phyloP scores from a whole-genome alignment of 2,329 filamentous ascomycete species.

The Exophiala viscosa region DNA sequence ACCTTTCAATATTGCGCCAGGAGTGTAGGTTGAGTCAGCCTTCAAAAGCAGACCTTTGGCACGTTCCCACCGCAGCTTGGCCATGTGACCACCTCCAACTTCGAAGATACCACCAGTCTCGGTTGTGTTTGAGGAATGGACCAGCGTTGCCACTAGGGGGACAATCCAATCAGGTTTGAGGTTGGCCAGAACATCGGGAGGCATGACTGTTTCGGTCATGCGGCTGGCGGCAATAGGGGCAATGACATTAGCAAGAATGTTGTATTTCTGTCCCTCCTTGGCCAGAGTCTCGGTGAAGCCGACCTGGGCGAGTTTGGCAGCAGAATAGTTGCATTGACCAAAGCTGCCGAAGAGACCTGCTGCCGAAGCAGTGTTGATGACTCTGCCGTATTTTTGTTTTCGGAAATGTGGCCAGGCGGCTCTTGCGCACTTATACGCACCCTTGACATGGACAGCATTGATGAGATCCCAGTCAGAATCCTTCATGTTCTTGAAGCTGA shows the following conservation, averaged over 20 bases:
- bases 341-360: constrained; percentile 94
- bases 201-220: constrained; percentile 95
- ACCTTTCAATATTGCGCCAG: constrained; percentile 79
- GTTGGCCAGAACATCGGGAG: constrained; percentile 80
- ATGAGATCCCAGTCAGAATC: constrained; percentile 96
- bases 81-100: constrained; percentile 84
- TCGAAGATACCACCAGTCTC: constrained; percentile 92
- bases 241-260: constrained; percentile 92
- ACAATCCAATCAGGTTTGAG: constrained; percentile 94
- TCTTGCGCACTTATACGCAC: constrained; percentile 90
- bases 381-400: constrained; percentile 95
- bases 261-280: constrained; percentile 97
- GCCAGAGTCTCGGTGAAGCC: constrained; percentile 97
- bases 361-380: constrained; percentile 96
- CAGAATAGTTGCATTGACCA: constrained; percentile 94
- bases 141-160: constrained; percentile 81
- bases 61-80: constrained; percentile 94
- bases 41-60: constrained; percentile 84
- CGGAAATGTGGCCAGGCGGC: constrained; percentile 97
- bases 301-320: constrained; percentile 90
- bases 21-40: constrained; percentile 82
- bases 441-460: constrained; percentile 85
- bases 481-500: constrained; percentile 99
- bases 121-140: constrained; percentile 74
- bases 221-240: constrained; percentile 91